Conservation (phyloP, 2,329 filamentous ascomycete species). For the Microcyclospora pomicola region DNA sequence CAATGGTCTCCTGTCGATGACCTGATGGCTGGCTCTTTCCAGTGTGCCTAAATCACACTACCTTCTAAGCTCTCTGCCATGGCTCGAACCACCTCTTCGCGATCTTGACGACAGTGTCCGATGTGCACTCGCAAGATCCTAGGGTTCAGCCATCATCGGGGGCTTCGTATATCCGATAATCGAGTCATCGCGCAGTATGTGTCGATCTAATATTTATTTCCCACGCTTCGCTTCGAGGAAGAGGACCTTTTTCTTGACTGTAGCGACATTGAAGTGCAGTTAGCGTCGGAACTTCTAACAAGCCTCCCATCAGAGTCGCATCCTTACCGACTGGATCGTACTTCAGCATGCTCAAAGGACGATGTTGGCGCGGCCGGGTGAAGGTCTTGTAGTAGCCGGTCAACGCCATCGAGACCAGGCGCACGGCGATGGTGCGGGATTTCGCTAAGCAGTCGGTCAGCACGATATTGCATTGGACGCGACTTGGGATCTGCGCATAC, state of each 20-base stretch:
- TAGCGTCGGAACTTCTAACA: neutral
- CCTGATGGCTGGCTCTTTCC: too few species aligned
- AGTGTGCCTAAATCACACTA: too few species aligned
- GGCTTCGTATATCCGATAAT: neutral
- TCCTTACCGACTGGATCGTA: constrained; percentile 89
- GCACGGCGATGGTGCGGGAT: constrained; percentile 82
- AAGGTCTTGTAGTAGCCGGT: constrained; percentile 95
- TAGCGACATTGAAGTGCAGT: neutral
- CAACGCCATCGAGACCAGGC: constrained; percentile 95
- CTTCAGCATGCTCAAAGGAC: constrained; percentile 93
- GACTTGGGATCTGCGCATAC: neutral
- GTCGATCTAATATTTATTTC: constrained; percentile 4
- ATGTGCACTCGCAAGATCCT: neutral
- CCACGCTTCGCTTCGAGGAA: constrained; percentile 89
- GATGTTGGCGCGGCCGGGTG: constrained; percentile 62
- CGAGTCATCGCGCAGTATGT: constrained; percentile 1
- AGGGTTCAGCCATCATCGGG: neutral
- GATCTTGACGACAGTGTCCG: neutral
- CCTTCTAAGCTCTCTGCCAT: neutral
- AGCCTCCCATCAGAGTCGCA: neutral
- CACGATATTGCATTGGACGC: neutral
- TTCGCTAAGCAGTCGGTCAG: constrained; percentile 49
- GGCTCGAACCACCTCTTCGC: neutral
- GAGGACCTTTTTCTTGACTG: constrained; percentile 87
- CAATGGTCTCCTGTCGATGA: too few species aligned